Conservation (phyloP, 371 early-diverging fungal genomes). For the Mortierella sp. region DNA sequence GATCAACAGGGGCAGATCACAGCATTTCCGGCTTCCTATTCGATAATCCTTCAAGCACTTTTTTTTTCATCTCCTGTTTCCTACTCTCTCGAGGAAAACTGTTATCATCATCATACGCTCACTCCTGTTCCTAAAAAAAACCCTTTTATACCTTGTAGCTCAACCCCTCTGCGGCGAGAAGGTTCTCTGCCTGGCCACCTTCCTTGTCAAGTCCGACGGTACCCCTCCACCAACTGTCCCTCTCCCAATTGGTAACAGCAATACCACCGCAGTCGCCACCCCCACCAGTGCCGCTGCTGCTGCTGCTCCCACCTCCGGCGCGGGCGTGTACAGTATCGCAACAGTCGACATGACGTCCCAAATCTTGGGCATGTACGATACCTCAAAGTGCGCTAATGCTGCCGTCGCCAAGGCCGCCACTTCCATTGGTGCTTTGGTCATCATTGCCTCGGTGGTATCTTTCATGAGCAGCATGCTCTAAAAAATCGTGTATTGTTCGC, state of each 20-base stretch:
- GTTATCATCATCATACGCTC: background rate
- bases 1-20: too few relatives aligned
- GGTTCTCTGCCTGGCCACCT: constrained; percentile 40
- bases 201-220: constrained; percentile 4
- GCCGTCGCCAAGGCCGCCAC: constrained; percentile 22
- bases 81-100: too few relatives aligned
- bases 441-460: constrained; percentile 21
- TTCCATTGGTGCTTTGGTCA: constrained; percentile 19
- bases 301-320: background rate
- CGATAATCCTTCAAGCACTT: too few relatives aligned
- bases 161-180: constrained; percentile 36
- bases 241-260: background rate
- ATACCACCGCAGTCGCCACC: constrained; percentile 6
- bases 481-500: background rate
- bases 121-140: background rate
- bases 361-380: constrained; percentile 40
- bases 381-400: constrained; percentile 21
- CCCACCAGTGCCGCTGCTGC: constrained; percentile 1
- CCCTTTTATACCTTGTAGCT: constrained; percentile 5
- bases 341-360: constrained; percentile 26
- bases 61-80: too few relatives aligned
- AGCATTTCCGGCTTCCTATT: too few relatives aligned
- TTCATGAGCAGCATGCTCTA: constrained; percentile 28
- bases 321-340: constrained; percentile 3
- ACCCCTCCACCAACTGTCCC: background rate